A percentile compares a stretch with the other conserved stretches of the same genome.
Conservation (phyloP, 441 rosid species). For the Macaranga tanarius region DNA sequence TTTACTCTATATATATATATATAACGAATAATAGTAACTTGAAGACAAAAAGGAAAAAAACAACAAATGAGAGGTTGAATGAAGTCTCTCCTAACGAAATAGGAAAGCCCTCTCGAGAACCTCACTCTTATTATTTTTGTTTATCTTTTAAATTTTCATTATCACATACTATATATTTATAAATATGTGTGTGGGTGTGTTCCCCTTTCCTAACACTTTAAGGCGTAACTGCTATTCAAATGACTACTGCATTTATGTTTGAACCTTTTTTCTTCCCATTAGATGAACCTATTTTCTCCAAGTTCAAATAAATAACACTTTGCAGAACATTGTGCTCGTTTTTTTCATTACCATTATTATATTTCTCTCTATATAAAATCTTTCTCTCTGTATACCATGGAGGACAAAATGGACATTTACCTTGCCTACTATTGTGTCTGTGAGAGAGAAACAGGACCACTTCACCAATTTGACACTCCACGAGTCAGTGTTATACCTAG, state of each 20-base stretch:
- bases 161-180: neutral
- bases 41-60: neutral
- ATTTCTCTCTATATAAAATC: neutral
- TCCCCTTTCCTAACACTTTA: conserved; percentile 9
- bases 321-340: neutral
- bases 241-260: conserved; percentile 18
- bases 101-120: conserved; percentile 13
- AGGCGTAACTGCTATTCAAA: conserved; percentile 14
- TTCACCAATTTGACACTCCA: conserved; percentile 23
- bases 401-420: conserved; percentile 22
- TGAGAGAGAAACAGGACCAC: conserved; percentile 27
- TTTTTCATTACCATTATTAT: neutral
- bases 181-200: neutral
- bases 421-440: neutral
- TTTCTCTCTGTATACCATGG: neutral
- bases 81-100: conserved; percentile 26
- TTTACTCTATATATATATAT: neutral
- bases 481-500: conserved; percentile 17
- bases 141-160: neutral
- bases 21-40: neutral
- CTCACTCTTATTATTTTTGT: neutral
- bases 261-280: neutral
- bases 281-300: neutral
- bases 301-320: conserved; percentile 17
- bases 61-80: neutral